Conservation (phyloP, 1,139 yeast genomes). For the Taphrina populina region DNA sequence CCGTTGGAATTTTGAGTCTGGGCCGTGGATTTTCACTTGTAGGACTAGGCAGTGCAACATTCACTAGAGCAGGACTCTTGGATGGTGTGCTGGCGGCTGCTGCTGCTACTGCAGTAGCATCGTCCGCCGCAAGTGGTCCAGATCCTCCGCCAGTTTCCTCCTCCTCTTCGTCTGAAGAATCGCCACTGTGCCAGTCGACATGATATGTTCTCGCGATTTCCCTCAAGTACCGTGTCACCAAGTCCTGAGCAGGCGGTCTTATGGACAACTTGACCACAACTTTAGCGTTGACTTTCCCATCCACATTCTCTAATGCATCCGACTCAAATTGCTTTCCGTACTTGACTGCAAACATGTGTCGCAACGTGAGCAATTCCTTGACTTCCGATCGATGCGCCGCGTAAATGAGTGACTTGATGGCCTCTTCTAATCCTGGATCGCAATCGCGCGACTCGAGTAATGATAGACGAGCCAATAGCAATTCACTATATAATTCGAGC, state of each 20-base stretch:
- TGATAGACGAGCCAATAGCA: conserved; percentile 70
- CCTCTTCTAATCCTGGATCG: conserved; percentile 69
- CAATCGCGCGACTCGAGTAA: conserved; percentile 53
- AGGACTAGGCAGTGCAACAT: conserved; percentile 35
- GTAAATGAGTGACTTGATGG: conserved; percentile 67
- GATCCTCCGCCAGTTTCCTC: conserved; percentile 37
- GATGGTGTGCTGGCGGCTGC: conserved; percentile 2
- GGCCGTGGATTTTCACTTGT: conserved; percentile 38
- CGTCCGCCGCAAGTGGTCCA: conserved; percentile 3
- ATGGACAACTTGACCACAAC: conserved; percentile 62
- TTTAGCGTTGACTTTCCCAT: conserved; percentile 48
- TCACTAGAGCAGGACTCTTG: conserved; percentile 20
- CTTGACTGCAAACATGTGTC: conserved; percentile 62
- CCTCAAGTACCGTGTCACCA: conserved; percentile 67
- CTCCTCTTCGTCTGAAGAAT: conserved; percentile 44
- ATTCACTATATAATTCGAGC: conserved; percentile 75
- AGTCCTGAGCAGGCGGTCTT: conserved; percentile 63
- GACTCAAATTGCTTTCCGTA: conserved; percentile 67
- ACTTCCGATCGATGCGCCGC: conserved; percentile 73
- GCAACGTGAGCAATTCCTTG: conserved; percentile 63
- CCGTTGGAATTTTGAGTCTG: conserved; percentile 35
- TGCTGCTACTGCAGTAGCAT: conserved; percentile 2
- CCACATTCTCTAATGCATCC: conserved; percentile 60
- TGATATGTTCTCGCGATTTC: conserved; percentile 81
- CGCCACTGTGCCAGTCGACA: conserved; percentile 55